Evolutionary conservation across 768 basidiomycete genomes (phyloP).

Genomic region (Coprinopsis marcescibilis): DNA sequence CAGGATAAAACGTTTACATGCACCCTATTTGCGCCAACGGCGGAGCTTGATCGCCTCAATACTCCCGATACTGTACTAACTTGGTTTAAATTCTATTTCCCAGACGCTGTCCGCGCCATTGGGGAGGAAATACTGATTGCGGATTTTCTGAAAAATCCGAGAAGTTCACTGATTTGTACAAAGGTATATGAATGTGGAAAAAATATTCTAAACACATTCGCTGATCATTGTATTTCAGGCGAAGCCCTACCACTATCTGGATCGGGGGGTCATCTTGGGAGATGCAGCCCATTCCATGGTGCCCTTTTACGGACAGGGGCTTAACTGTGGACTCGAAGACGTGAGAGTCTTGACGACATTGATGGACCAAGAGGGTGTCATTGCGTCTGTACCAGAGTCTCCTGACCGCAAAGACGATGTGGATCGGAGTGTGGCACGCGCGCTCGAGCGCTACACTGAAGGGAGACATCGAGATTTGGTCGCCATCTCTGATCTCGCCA

Average conservation of each 20-base stretch:
- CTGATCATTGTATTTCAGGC: constrained; percentile 40
- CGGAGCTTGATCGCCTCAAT: constrained; percentile 64
- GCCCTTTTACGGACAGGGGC: constrained; percentile 95
- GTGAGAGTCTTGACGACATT: constrained; percentile 82
- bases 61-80: constrained; percentile 49
- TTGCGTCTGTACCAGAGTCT: constrained; percentile 33
- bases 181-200: constrained; percentile 54
- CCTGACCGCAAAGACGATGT: constrained; percentile 27
- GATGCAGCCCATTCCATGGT: constrained; percentile 98
- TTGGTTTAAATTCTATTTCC: constrained; percentile 84
- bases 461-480: constrained; percentile 82
- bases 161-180: constrained; percentile 86
- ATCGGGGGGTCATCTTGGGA: constrained; percentile 82
- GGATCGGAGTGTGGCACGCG: constrained; percentile 57
- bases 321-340: constrained; percentile 97
- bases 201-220: constrained; percentile 17
- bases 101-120: constrained; percentile 81
- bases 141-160: constrained; percentile 80
- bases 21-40: constrained; percentile 87
- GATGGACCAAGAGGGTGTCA: constrained; percentile 65
- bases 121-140: constrained; percentile 72
- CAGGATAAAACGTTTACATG: constrained; percentile 98
- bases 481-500: constrained; percentile 88
- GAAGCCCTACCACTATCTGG: constrained; percentile 86
- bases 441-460: constrained; percentile 74